Conservation (phyloP, 2,329 filamentous ascomycete species). For the Microdochium bolleyi region DNA sequence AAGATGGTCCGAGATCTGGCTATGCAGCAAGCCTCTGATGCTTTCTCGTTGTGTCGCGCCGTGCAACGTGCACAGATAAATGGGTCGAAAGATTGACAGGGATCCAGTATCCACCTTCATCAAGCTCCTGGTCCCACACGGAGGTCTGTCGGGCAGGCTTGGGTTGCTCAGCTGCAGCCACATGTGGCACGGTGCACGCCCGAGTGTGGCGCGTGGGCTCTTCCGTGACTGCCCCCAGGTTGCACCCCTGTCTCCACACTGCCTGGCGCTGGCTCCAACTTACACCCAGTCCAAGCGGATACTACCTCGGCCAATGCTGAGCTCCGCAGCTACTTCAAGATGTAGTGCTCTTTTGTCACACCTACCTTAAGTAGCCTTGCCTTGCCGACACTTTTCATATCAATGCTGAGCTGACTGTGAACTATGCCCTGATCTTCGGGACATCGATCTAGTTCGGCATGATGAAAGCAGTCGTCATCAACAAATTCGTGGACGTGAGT, state of each 20-base stretch:
- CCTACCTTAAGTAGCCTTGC: background rate
- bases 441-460: background rate
- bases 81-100: background rate
- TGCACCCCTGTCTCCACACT: background rate
- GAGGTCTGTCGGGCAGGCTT: background rate
- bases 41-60: slow-evolving; percentile 4
- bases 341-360: background rate
- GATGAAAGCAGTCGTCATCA: slow-evolving; percentile 21
- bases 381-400: background rate
- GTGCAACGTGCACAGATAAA: slow-evolving; percentile 8
- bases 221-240: no score
- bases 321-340: background rate
- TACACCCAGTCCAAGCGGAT: background rate
- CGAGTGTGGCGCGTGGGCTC: no score
- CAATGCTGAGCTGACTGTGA: background rate
- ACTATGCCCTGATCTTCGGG: background rate
- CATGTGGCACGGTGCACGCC: background rate
- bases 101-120: background rate
- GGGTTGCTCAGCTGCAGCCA: background rate
- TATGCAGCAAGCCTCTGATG: slow-evolving; percentile 8
- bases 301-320: background rate
- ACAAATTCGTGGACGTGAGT: slow-evolving; percentile 14
- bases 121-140: background rate
- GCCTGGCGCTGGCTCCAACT: background rate
- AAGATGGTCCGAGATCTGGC: slow-evolving; percentile 2